Evolutionary conservation across 2,329 filamentous ascomycete species (phyloP), one percentile per base, ranked within the genome.

Genomic region (Colletotrichum caudatum): DNA sequence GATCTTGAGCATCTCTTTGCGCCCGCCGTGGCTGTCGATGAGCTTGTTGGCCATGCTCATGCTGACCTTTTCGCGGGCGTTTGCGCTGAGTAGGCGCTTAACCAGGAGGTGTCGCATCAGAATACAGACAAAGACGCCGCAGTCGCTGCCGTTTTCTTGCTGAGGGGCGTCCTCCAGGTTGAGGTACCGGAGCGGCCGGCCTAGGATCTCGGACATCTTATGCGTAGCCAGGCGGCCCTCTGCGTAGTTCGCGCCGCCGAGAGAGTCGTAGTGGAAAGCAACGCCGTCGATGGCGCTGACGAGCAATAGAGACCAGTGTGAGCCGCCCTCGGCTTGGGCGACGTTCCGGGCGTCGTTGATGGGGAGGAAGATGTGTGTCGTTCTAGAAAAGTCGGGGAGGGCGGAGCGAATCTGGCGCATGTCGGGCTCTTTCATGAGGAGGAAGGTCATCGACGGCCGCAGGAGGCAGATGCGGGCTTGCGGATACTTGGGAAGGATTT

Each of bases 241-340:
- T 53, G 86, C 83, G 72, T 89, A 88, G 81, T 99, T 98, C 50
- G 90, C 88, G 2, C 91, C 90, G 2, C 89, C 88, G 35, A 98
- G 86, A 1, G 92, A 95, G 82, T 99, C 96, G 83, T 99, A 99
- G 84, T 99, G 96, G 81, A 99, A 99, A 0, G 95, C 94, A 2
- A 97, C 91, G 11, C 94, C 91, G 79, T 99, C 96, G 61, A 97
- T 90, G 51, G 94, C 88, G 16, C 92, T 94, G 41, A 99, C 95
- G 2, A 99, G 89, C 0, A 99, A 90, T 0, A 99, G 85, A 0
- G 94, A 97, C 96, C 96, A 99, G 81, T 99, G 96, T 3, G 92
- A 93, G 50, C 96, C 96, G 51, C 93, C 94, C 82, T 98, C 95
- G n/a, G 94, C 91, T 68, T 92, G 84, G 61, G 87, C 88, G 59